Conservation (phyloP, 1,284 basidiomycete genomes). For the Fomitopsis betulina region DNA sequence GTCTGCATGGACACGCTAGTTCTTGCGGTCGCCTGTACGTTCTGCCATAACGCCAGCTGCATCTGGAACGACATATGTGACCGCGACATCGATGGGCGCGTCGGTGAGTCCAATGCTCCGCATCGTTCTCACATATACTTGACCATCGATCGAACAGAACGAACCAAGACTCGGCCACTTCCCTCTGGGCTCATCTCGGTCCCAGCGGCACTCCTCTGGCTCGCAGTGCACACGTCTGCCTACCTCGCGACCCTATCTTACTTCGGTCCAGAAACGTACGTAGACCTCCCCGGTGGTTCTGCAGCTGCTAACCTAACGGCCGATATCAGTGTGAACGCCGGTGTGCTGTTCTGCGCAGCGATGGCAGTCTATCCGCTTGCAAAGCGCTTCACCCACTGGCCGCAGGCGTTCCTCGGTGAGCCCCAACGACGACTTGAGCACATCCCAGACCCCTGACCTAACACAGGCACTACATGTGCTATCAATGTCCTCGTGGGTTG, state of each 20-base stretch:
- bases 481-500: too few species aligned
- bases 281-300: background rate
- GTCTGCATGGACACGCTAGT: conserved; percentile 13
- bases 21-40: conserved; percentile 18
- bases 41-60: conserved; percentile 28
- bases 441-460: too few species aligned
- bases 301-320: background rate
- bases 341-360: conserved; percentile 4
- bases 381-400: conserved; percentile 44
- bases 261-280: conserved; percentile 9
- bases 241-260: conserved; percentile 5
- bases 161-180: conserved; percentile 12
- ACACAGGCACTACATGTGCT: too few species aligned
- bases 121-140: too few species aligned
- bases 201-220: background rate
- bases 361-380: conserved; percentile 15
- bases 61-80: conserved; percentile 37
- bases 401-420: conserved; percentile 50
- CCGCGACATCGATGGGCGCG: conserved; percentile 33
- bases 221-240: background rate
- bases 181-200: background rate
- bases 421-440: background rate
- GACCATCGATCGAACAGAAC: conserved; percentile 16
- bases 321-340: background rate
- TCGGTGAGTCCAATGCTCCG: conserved; percentile 25